Base-by-base conservation (phyloP, 2,329 filamentous ascomycete genomes). In the Sphaerostilbella broomeana region DNA sequence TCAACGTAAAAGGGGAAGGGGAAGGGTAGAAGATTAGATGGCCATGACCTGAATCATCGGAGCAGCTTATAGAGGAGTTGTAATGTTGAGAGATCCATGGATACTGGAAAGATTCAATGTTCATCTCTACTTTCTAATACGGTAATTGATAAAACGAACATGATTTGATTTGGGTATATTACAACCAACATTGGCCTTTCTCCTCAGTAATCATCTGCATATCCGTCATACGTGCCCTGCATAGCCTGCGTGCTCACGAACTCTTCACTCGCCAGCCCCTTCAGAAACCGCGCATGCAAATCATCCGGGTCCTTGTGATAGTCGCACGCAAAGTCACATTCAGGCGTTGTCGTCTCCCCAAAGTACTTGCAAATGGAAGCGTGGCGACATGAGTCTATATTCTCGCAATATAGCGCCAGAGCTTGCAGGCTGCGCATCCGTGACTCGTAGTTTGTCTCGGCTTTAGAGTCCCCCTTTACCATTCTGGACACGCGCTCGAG, bases 351-450 rank as follows among this genome's bases (percentile, higher is more conserved):
- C 12, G 57, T 59, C 56, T 90, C 85, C 2, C 83, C 84, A 63
- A 92, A 94, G 55, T 92, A 90, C 35, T 72, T 71, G 48, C 77
- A 81, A 40, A 94, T 86, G 17, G 81, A 60, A 33, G 75, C 72
- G 55, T 97, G 90, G 33, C 88, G 74, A 55, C 90, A 97, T 9
- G 66, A 65, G 9, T 67, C 69, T 1, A 79, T 84, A 40, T 77
- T 76, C 61, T 97, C 90, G 58, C 89, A 95, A 56, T 94, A 95
- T 8, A 75, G 65, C 2, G 89, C 75, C 12, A 97, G 68, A 19
- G 79, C 73, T 43, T 77, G 69, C 17, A 87, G 69, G 47, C 82
- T 86, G 50, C 74, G 68, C 12, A 77, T 59, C 44, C 80, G 70
- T 6, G 76, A 71, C 41, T 72, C 58, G 35, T 70, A 66, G 45